Base-by-base conservation (phyloP, 768 basidiomycete genomes). In the Tulasnella sp. region DNA sequence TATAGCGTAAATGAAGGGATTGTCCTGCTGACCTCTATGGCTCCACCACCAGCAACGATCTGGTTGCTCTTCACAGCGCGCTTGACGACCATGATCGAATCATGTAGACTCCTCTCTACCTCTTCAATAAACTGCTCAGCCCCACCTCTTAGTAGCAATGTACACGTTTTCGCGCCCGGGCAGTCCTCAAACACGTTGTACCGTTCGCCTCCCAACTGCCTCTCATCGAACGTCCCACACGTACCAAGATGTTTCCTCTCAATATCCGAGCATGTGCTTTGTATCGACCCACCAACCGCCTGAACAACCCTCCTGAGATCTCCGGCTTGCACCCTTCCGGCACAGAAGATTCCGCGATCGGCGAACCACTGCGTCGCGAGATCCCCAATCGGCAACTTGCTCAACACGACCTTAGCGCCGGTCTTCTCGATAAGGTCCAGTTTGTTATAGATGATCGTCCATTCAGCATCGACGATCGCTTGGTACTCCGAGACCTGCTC, bases 71-170 rank as follows among this genome's bases (percentile, higher is more conserved):
- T 86, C 66, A 99, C 85, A 3, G 96, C 94, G 54, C 96, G 80
- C 73, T 96, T 96, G 45, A 99, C 96, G n/a, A 99, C 94, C 94
- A 98, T 98, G 67, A 98, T 91, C 1, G 95, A 94, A 69, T 99
- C 96, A 68, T 99, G 95, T 65, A 99, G 73, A 81, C 90, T 93
- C 59, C 96, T 77, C 72, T 98, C 95, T 7, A 98, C 94, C 72
- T 98, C 96, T 69, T 92, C 92, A 63, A 98, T 98, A 72, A 99
- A 98, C 70, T 99, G 96, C 68, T 98, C 94, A 0, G 96, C 96
- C 27, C 96, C 96, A 61, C 96, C 96, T 54, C 96, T 81, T 61
- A 99, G 82, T 23, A 99, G 72, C 5, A 99, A 74, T 15, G 96
- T 98, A 70, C 96, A 97, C 0, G 95, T 98, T 73, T 91, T 93